Evolutionary conservation across 225 moss, liverwort and hornwort species (phyloP).

Genomic region (Climacium dendroides): DNA sequence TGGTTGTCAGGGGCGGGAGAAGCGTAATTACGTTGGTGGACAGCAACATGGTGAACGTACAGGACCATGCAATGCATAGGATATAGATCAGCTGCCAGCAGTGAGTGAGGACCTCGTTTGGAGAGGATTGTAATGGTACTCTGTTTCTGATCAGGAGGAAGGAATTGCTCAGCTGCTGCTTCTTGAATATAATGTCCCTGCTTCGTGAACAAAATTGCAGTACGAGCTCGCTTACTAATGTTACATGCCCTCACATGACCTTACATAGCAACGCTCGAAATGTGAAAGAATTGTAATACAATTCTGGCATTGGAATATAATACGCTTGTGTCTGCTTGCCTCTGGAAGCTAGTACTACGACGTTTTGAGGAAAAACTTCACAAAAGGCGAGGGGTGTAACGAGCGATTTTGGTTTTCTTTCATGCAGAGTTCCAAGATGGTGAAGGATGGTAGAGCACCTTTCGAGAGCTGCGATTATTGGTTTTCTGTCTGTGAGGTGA

Average conservation of each 20-base stretch:
- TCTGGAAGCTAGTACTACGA: background rate
- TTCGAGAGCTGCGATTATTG: background rate
- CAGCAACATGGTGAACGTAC: slow-evolving; percentile 1
- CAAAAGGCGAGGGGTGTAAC: background rate
- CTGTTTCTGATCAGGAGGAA: background rate
- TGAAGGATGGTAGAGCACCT: background rate
- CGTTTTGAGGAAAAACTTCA: background rate
- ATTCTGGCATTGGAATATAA: background rate
- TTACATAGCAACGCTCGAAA: background rate
- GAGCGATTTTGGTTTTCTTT: background rate
- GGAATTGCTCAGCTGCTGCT: background rate
- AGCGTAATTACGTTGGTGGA: background rate
- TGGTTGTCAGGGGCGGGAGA: background rate
- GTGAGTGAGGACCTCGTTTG: background rate
- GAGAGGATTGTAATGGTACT: background rate
- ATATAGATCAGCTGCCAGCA: background rate
- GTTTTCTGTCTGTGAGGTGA: background rate
- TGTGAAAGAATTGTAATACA: background rate
- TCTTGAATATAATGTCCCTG: background rate
- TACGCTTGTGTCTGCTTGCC: background rate
- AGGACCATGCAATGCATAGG: background rate
- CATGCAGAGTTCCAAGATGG: slow-evolving; percentile 5
- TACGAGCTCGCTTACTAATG: background rate
- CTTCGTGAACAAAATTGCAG: background rate
- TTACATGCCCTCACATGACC: background rate